Evolutionary conservation across 257 asterid genomes (phyloP).

Genomic region (Primulina eburnea): DNA sequence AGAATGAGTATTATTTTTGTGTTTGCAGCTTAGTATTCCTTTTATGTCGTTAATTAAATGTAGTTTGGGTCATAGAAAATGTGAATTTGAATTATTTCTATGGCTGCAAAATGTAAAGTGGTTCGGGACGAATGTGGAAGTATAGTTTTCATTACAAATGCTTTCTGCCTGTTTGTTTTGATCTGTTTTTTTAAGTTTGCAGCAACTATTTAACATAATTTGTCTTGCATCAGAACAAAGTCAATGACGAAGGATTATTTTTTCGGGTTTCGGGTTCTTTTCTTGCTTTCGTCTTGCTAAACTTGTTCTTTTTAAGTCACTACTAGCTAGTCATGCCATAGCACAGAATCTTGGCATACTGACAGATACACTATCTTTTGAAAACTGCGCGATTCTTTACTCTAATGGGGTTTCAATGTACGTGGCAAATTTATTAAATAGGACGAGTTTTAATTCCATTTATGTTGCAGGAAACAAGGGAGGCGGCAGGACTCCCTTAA

Average conservation of each 20-base stretch:
- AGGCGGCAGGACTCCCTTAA: constrained; percentile 52
- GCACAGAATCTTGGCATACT: constrained; percentile 1
- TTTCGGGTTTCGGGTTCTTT: constrained; percentile 13
- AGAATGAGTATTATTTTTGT: background rate
- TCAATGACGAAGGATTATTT: constrained; percentile 1
- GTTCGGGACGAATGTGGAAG: background rate
- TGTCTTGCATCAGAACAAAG: constrained; percentile 17
- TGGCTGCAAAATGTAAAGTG: constrained; percentile 3
- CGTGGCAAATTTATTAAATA: too few relatives aligned
- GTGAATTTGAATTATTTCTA: constrained; percentile 2
- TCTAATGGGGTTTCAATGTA: background rate
- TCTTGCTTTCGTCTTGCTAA: constrained; percentile 5
- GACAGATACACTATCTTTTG: background rate
- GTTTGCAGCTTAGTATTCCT: background rate
- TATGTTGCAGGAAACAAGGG: constrained; percentile 54
- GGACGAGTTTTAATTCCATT: background rate
- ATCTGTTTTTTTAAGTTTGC: background rate
- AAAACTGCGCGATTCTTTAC: background rate
- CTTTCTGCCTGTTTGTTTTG: constrained; percentile 18
- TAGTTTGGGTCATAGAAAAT: background rate
- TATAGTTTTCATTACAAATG: constrained; percentile 14
- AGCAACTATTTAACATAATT: constrained; percentile 13
- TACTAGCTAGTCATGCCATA: constrained; percentile 3
- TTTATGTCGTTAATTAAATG: background rate
- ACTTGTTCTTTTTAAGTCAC: constrained; percentile 8